Conservation (phyloP, 179 eudicot genomes). For the Spergularia azorica region DNA sequence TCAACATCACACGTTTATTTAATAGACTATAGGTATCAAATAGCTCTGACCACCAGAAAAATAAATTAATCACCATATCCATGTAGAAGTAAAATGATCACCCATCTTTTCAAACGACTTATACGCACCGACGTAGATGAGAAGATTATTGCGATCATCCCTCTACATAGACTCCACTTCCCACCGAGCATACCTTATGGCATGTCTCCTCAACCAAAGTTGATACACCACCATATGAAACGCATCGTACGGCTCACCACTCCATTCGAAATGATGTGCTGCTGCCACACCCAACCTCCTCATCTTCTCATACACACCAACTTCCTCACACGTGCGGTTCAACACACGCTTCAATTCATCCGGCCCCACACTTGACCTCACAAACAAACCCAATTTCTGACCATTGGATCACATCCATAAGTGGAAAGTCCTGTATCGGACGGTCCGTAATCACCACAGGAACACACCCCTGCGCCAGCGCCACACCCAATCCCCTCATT, state of each 20-base stretch:
- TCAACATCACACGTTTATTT: too few species aligned
- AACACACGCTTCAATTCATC: slow-evolving; percentile 42
- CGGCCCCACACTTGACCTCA: slow-evolving; percentile 34
- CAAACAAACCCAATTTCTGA: slow-evolving; percentile 61
- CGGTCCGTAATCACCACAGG: slow-evolving; percentile 82
- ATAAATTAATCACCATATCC: too few species aligned
- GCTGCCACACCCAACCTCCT: slow-evolving; percentile 56
- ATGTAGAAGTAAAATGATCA: too few species aligned
- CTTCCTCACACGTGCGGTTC: slow-evolving; percentile 34
- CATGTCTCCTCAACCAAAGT: slow-evolving; percentile 80
- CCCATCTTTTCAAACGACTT: too few species aligned
- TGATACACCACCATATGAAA: slow-evolving; percentile 90
- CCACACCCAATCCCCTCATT: slow-evolving; percentile 43
- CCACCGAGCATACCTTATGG: slow-evolving; percentile 58
- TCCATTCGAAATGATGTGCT: slow-evolving; percentile 66
- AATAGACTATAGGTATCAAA: too few species aligned
- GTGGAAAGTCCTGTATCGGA: slow-evolving; percentile 84
- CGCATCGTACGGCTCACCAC: slow-evolving; percentile 64
- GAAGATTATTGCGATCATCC: too few species aligned
- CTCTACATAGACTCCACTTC: background rate
- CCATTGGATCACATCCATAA: slow-evolving; percentile 84
- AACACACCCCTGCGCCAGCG: slow-evolving; percentile 68
- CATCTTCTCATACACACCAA: slow-evolving; percentile 58
- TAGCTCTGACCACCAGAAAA: too few species aligned
- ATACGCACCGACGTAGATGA: too few species aligned